Base-by-base conservation (phyloP, 2,329 filamentous ascomycete genomes). In the Pseudogymnoascus sp. region DNA sequence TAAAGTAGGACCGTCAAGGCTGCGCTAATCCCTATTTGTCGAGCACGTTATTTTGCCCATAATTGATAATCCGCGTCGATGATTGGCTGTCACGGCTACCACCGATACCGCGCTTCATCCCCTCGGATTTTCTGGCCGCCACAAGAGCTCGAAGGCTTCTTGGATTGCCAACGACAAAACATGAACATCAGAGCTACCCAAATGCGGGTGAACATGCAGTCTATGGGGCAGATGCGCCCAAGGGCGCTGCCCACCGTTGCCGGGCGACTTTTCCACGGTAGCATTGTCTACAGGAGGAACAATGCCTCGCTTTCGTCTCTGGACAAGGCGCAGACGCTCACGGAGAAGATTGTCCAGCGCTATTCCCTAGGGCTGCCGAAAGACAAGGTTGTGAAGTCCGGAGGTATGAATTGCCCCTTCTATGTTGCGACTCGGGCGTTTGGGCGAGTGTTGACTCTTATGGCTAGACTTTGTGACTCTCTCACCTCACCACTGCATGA, bases 341-440 rank as follows among this genome's bases (percentile, higher is more conserved):
- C 90, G 2, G 93, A 97, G 75, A 96, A 96, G 80, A 96, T 97
- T 65, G 87, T 96, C 0, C 93, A 97, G 74, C 78, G 82, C 15
- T 88, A 96, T 75, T 83, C 91, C 0, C 81, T 92, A n/a, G 90
- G 87, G 9, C 82, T 96, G 1, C 77, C 89, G 1, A 75, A 84
- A 10, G 90, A 86, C 65, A 96, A 96, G 78, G 79, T 82, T 64
- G 89, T 96, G 71, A 83, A 82, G 70, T 80, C 83, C 4, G 92
- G 93, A 71, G 47, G 47, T 57, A 57, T 57, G 47, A 4, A 33
- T 57, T 31, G 26, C n/a, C 26, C 47, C n/a, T 19, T 33, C 2
- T 57, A 33, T 33, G 10, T 33, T 57, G n/a, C 47, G 26, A 57
- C 2, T 57, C 2, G 26, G 26, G n/a, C n/a, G 26, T 19, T 33